Conservation (phyloP, 768 basidiomycete species). For the Russula griseocarnosa region DNA sequence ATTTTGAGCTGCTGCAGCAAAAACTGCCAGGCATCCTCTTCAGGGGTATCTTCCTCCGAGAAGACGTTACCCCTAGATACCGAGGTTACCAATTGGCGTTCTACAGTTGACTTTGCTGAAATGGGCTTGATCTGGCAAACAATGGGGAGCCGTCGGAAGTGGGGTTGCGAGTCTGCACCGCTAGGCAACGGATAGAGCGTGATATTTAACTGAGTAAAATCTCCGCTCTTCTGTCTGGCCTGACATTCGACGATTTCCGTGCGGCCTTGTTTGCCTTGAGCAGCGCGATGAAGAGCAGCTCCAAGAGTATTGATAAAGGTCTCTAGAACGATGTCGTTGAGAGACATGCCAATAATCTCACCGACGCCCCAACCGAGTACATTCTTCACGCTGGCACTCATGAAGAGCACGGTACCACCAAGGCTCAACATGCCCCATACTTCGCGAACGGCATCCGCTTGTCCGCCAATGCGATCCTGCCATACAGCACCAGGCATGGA, state of each 20-base stretch:
- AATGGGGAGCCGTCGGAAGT: constrained; percentile 19
- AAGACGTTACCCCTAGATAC: constrained; percentile 50
- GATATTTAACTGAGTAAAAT: constrained; percentile 13
- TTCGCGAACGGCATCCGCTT: constrained; percentile 35
- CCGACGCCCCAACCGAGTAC: constrained; percentile 60
- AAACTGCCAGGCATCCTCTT: constrained; percentile 88
- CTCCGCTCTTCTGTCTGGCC: constrained; percentile 19
- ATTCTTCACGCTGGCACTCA: constrained; percentile 50
- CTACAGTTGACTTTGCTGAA: constrained; percentile 13
- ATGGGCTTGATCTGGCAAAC: constrained; percentile 33
- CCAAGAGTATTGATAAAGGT: constrained; percentile 3
- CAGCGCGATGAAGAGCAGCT: constrained; percentile 29
- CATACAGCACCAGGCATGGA: constrained; percentile 42
- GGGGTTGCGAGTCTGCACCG: constrained; percentile 19
- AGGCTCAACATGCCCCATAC: constrained; percentile 55
- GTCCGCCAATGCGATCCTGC: constrained; percentile 19
- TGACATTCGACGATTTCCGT: constrained; percentile 22
- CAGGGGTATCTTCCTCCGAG: constrained; percentile 60
- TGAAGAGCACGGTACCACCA: constrained; percentile 48
- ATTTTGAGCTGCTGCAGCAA: constrained; percentile 81
- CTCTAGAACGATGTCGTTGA: constrained; percentile 40
- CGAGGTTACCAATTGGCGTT: constrained; percentile 17
- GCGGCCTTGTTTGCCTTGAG: constrained; percentile 12
- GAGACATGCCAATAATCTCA: constrained; percentile 49
- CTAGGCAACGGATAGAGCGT: constrained; percentile 26